These are phyloP conservation scores for Verticillium dahliae DNA, from an alignment of 2,329 filamentous ascomycete species.

Conservation along the genomic window DNA sequence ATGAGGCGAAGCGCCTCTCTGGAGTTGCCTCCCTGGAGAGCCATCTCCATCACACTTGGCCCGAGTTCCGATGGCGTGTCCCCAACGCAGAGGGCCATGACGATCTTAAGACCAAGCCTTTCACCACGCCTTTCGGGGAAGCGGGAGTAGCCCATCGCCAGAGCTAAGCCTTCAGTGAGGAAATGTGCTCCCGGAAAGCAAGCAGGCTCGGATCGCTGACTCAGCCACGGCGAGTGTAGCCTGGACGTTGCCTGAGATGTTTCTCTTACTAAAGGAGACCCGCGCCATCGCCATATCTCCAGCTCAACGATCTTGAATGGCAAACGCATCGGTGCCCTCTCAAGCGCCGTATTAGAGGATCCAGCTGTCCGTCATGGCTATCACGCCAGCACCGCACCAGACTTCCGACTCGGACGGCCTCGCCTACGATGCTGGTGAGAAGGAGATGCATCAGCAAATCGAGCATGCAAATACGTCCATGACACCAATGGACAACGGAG, in stretches of 20 bases:
- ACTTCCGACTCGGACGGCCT: slow-evolving; percentile 6
- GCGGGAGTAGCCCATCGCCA: not conserved
- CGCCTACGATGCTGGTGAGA: slow-evolving; percentile 3
- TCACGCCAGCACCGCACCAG: slow-evolving; percentile 3
- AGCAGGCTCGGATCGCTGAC: no score
- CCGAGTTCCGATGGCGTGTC: not conserved
- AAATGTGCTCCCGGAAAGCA: not conserved
- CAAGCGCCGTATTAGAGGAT: not conserved
- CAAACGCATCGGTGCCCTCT: not conserved
- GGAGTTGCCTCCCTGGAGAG: not conserved
- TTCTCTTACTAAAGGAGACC: not conserved
- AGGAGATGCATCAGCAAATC: slow-evolving; percentile 6
- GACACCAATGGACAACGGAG: slow-evolving; percentile 2
- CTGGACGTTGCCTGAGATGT: no score
- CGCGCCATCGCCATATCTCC: not conserved
- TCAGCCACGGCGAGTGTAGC: no score
- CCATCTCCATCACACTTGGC: not conserved
- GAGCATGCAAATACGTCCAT: slow-evolving; percentile 6
- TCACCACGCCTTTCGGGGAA: not conserved
- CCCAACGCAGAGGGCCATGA: not conserved
- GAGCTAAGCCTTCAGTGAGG: not conserved
- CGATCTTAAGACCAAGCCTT: not conserved
- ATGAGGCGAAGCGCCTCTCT: not conserved
- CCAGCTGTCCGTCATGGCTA: slow-evolving; percentile 4
- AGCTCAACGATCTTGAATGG: not conserved